Evolutionary conservation across 768 basidiomycete species (phyloP).

Genomic region (Candolleomyces efflorescens): DNA sequence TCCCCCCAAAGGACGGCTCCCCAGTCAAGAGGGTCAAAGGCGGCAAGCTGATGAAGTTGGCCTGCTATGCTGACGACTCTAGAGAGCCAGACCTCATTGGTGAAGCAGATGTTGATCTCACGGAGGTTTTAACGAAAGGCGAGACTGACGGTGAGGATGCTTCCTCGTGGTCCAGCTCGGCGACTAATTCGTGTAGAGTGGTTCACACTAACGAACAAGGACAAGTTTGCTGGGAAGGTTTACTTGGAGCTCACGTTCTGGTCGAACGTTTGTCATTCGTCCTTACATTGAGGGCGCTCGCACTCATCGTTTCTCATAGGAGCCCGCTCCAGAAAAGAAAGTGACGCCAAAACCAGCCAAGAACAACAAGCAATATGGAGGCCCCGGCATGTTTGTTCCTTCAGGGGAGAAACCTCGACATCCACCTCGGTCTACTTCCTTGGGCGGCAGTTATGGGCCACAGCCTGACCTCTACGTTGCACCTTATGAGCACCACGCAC

Average conservation of each 20-base stretch:
- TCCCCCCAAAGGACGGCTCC: constrained; percentile 60
- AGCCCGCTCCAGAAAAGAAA: constrained; percentile 75
- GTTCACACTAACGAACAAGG: constrained; percentile 88
- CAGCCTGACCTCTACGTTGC: constrained; percentile 65
- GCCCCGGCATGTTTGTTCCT: constrained; percentile 73
- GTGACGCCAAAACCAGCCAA: constrained; percentile 43
- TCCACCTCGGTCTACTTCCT: constrained; percentile 37
- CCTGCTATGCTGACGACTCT: constrained; percentile 93
- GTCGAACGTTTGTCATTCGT: constrained; percentile 66
- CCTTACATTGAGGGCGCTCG: not conserved
- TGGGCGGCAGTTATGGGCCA: constrained; percentile 61
- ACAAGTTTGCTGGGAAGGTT: constrained; percentile 92
- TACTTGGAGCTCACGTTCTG: constrained; percentile 97
- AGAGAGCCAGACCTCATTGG: constrained; percentile 96
- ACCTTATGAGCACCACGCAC: constrained; percentile 59
- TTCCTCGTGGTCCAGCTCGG: not conserved
- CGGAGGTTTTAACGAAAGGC: constrained; percentile 88
- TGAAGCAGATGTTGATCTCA: constrained; percentile 82
- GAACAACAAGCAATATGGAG: constrained; percentile 64
- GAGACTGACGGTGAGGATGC: constrained; percentile 85
- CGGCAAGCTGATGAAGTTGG: constrained; percentile 70
- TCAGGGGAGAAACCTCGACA: constrained; percentile 34
- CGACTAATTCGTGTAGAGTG: constrained; percentile 58
- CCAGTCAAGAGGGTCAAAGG: constrained; percentile 56
- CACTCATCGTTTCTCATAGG: constrained; percentile 36